Base-by-base conservation (phyloP, 768 basidiomycete species). In the Pholiota conissans region DNA sequence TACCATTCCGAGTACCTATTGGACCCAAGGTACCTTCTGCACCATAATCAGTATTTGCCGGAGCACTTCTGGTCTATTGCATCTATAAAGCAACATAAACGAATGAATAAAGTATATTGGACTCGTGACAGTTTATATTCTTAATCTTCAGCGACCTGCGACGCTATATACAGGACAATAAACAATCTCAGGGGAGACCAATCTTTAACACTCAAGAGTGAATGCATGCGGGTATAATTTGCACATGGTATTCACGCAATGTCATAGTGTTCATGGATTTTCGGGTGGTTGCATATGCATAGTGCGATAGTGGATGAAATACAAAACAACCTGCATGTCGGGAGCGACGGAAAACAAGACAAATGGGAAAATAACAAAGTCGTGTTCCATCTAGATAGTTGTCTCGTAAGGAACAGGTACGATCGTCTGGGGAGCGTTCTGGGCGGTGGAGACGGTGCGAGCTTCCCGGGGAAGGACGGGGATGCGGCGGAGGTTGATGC, bases 401-500 rank as follows among this genome's bases (percentile, higher is more conserved):
- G 94, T 97, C 87, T 96, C 96, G 84, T 98, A 98, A 64, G 84
- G 86, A 67, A 95, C 81, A 65, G 95, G 94, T 63, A 83, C 84
- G 75, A 99, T 93, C 58, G 97, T 98, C 79, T 96, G 89, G 51
- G 97, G 93, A 47, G 82, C 77, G 77, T 98, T 98, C 63, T 83
- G 81, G 60, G 72, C 71, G 60, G 80, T 75, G 55, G 89, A 87
- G 73, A 98, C 88, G 67, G 81, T 84, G 74, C 76, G 85, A 27
- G 93, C 81, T 65, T 85, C 86, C 61, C 95, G 86, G 60, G 97
- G 97, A 50, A 84, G 86, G 48, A 76, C 84, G 54, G 91, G 95
- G 64, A 89, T 79, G 64, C 97, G 93, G 81, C 90, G 94, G 70
- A 98, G 79, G 72, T 81, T 80, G 57, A 96, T 79, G 55, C 87